Percentiles rank a stretch among this genome's conserved stretches.
Conservation (phyloP, 208 protist species). For the Naegleria fowleri region DNA sequence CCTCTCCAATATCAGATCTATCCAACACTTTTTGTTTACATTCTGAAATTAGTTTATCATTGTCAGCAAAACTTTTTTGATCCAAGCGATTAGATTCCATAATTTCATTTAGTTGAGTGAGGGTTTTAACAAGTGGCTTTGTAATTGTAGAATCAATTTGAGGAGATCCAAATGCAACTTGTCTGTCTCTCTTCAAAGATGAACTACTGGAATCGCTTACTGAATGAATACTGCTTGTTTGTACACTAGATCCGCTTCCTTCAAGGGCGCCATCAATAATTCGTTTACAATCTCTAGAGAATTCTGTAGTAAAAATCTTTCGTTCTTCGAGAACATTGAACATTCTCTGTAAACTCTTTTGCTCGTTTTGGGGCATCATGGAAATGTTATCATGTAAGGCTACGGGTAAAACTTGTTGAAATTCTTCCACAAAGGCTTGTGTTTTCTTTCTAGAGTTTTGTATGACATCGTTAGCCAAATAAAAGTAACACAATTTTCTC, state of each 20-base stretch:
- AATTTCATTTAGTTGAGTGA: not conserved
- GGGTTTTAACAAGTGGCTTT: not conserved
- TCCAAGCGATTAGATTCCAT: not conserved
- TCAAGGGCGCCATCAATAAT: not conserved
- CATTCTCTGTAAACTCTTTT: not conserved
- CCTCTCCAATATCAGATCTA: not conserved
- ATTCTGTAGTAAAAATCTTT: not conserved
- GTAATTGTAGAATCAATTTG: not conserved
- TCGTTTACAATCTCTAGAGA: not conserved
- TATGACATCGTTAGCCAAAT: slow-evolving; percentile 49
- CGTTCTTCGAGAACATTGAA: not conserved
- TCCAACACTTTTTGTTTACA: not conserved
- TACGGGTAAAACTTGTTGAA: slow-evolving; percentile 29
- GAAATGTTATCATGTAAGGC: not conserved
- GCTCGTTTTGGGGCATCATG: not conserved
- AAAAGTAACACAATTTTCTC: slow-evolving; percentile 42
- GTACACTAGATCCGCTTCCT: not conserved
- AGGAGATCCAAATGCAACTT: too few species aligned
- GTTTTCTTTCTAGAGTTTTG: slow-evolving; percentile 46
- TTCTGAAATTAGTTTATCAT: not conserved
- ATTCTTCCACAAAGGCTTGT: slow-evolving; percentile 44
- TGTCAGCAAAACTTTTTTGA: not conserved
- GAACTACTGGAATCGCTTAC: not conserved
- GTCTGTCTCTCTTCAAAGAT: not conserved
- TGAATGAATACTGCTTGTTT: not conserved